Conservation (phyloP, 805 yeast genomes). For the Suhomyces prunicola region DNA sequence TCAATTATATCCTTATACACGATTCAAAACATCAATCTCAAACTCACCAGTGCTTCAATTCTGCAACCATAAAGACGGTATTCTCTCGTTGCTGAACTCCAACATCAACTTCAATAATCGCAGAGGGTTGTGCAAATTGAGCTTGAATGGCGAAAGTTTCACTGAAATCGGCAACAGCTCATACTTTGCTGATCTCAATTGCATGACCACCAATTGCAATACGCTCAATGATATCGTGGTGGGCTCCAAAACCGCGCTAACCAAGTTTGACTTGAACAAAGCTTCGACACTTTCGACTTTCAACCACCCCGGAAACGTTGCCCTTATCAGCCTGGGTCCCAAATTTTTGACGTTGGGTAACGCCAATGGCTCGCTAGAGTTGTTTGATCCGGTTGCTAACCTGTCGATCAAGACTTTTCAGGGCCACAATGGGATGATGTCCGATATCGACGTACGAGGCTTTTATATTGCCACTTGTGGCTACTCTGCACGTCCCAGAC, state of each 20-base stretch:
- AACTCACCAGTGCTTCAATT: constrained; percentile 25
- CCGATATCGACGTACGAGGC: constrained; percentile 65
- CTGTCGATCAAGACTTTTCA: constrained; percentile 49
- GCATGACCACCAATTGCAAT: constrained; percentile 32
- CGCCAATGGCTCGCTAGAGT: constrained; percentile 57
- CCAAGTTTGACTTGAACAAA: constrained; percentile 33
- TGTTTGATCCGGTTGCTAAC: constrained; percentile 55
- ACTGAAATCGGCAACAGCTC: background rate
- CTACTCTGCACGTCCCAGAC: constrained; percentile 60
- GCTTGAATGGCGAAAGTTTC: constrained; percentile 12
- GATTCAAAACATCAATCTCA: constrained; percentile 24
- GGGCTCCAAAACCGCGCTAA: constrained; percentile 22
- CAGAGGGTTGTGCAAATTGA: constrained; percentile 29
- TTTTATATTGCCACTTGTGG: constrained; percentile 78
- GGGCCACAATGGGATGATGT: constrained; percentile 59
- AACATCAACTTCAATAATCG: constrained; percentile 34
- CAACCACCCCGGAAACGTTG: constrained; percentile 43
- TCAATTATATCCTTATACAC: constrained; percentile 35
- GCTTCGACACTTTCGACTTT: constrained; percentile 21
- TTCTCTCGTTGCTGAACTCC: constrained; percentile 31
- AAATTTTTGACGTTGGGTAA: constrained; percentile 59
- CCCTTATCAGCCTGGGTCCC: constrained; percentile 42
- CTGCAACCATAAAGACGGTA: constrained; percentile 30
- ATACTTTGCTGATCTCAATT: constrained; percentile 20
- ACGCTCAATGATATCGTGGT: constrained; percentile 30